Base-by-base conservation (phyloP, 1,139 yeast genomes). In the Nadsonia commutata region DNA sequence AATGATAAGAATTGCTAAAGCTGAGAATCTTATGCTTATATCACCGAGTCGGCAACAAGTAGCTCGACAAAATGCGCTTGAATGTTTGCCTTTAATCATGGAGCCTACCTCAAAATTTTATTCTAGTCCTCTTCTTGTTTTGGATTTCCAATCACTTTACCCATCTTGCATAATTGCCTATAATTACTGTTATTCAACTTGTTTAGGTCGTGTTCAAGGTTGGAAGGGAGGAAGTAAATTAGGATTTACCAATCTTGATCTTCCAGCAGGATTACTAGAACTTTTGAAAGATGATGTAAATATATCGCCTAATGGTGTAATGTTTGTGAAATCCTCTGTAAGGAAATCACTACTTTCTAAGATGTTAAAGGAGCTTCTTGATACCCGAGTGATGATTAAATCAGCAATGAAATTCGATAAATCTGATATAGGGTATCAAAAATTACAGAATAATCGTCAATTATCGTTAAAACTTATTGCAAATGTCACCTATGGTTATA, bases 401-500 rank as follows among this genome's bases (percentile, higher is more conserved):
- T 68, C 70, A 13, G 83, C 90, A 1, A 79, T 84, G 80, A 70
- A 71, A 39, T 58, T 68, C 33, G 55, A 61, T 18, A 23, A 58
- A 50, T 57, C 60, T 50, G 74, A 74, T 40, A 66, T 65, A 9
- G 62, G 65, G 18, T 64, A 78, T 36, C 65, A 66, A 40, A 74
- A 75, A 47, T 63, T 82, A 9, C 75, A 82, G 57, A 75, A 83
- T 56, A 80, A 83, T 45, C 68, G 90, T 44, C 98, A 90, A 55
- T 60, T 84, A 38, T 98, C 96, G 0, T 64, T 90, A 48, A 90
- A 90, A 56, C 65, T 90, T 47, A 80, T 88, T 44, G 96, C 98
- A 1, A 88, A 86, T 59, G 98, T 90, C 16, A 88, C 96, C 0
- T 90, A 90, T 64, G 98, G 98, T 0, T 90, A 90, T 56, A 73